phyloP scores from a whole-genome alignment of 768 basidiomycete species.

The Sporobolomyces pararoseus region DNA sequence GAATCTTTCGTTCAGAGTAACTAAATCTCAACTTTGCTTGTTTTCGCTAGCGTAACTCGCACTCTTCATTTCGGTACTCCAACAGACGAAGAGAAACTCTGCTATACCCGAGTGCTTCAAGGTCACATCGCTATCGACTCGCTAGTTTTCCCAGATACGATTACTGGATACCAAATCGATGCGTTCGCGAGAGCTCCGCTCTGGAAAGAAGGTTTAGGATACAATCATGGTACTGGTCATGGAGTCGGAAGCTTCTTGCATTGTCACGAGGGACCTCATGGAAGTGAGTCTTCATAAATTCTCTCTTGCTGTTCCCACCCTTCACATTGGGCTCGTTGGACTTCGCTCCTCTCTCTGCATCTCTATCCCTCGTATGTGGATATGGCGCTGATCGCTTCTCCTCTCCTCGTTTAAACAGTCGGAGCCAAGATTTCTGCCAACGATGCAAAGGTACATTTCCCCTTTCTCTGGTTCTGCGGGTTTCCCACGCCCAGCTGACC shows the following conservation, averaged over 20 bases:
- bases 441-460: conserved; percentile 29
- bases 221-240: conserved; percentile 68
- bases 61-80: conserved; percentile 82
- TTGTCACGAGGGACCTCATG: conserved; percentile 52
- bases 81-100: conserved; percentile 71
- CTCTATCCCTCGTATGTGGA: no score
- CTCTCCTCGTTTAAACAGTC: conserved; percentile 57
- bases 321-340: no score
- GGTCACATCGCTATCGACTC: conserved; percentile 76
- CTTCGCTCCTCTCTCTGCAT: no score
- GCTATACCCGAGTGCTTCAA: conserved; percentile 86
- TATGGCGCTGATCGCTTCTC: conserved; percentile 46
- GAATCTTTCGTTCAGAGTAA: no score
- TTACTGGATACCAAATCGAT: conserved; percentile 55
- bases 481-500: neutral
- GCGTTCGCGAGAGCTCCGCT: conserved; percentile 71
- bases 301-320: neutral
- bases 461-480: neutral
- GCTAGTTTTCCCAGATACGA: conserved; percentile 67
- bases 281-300: no score
- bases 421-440: conserved; percentile 50
- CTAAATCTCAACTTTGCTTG: no score
- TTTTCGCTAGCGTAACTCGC: conserved; percentile 17
- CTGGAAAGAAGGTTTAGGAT: conserved; percentile 71
- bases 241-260: conserved; percentile 93